Evolutionary conservation across 176 grass and related monocot genomes (phyloP).

Genomic region (Guadua angustifolia): DNA sequence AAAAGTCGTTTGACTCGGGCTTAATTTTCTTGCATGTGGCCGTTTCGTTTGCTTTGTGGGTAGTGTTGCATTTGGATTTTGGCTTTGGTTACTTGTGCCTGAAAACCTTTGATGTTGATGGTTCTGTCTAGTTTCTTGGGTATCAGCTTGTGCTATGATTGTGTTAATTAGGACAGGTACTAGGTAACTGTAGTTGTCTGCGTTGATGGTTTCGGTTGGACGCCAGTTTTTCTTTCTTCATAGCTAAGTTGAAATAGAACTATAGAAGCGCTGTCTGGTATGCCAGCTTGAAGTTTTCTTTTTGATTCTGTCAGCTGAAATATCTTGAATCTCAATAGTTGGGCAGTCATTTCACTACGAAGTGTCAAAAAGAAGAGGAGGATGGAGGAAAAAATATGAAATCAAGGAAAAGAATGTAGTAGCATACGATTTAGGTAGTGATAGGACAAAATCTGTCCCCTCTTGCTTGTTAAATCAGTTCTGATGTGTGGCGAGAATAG

Average conservation of each 20-base stretch:
- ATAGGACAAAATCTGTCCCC: not conserved
- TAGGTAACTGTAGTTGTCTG: not conserved
- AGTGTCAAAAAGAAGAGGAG: not conserved
- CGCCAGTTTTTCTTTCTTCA: not conserved
- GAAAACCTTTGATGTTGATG: conserved; percentile 14
- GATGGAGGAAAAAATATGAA: not conserved
- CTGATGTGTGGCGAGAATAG: not conserved
- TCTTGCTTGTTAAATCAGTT: conserved; percentile 7
- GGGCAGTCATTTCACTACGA: not conserved
- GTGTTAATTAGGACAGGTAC: not conserved
- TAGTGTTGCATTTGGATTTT: conserved; percentile 18
- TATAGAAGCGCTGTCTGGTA: not conserved
- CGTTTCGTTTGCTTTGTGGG: not conserved
- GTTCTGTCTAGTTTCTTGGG: not conserved
- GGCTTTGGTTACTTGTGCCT: conserved; percentile 35
- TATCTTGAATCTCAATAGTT: not conserved
- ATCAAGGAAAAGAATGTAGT: too few species aligned
- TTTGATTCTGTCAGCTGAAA: not conserved
- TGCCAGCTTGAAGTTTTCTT: not conserved
- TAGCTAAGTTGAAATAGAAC: not conserved
- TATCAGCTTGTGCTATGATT: not conserved
- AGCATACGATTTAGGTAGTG: not conserved
- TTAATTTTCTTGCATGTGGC: conserved; percentile 40
- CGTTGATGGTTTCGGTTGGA: conserved; percentile 10
- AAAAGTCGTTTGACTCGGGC: not conserved